Evolutionary conservation across 106 monocot species (phyloP).

Genomic region (Dendrobium officinale): DNA sequence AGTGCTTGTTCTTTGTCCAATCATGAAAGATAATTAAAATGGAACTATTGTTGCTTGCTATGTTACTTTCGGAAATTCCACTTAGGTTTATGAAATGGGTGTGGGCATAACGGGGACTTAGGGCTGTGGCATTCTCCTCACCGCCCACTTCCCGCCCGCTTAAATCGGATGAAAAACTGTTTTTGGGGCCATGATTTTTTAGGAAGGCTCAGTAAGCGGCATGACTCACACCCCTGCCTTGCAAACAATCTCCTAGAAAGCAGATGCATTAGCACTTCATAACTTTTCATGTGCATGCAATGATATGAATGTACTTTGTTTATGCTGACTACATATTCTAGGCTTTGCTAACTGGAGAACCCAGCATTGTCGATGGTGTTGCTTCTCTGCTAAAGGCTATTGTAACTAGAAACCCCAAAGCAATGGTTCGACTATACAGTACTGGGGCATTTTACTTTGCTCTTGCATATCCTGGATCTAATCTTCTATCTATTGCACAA

Average conservation of each 20-base stretch:
- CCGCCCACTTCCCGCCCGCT: background rate
- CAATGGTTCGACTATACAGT: slow-evolving; percentile 88
- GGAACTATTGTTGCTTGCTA: background rate
- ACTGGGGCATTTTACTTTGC: slow-evolving; percentile 98
- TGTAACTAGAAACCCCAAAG: slow-evolving; percentile 95
- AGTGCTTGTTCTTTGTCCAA: background rate
- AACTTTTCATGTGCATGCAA: background rate
- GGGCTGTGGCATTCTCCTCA: background rate
- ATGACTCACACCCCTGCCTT: background rate
- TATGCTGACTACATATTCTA: slow-evolving; percentile 19
- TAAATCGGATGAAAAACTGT: background rate
- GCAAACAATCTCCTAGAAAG: background rate
- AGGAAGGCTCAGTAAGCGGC: background rate
- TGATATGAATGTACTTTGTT: background rate
- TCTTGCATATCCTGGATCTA: slow-evolving; percentile 94
- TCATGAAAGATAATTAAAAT: background rate
- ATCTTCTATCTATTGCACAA: slow-evolving; percentile 88
- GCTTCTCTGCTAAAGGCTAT: slow-evolving; percentile 87
- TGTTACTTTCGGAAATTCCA: background rate
- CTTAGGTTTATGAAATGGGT: background rate
- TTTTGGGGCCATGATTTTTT: background rate
- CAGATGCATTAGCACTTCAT: background rate
- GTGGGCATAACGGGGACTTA: background rate
- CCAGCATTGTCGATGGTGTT: slow-evolving; percentile 83
- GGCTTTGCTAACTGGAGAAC: slow-evolving; percentile 91